A percentile compares a stretch with the other conserved stretches of the same genome.
Conservation (phyloP, 192 early-diverging fungal genomes). For the Nowakowskiella sp. region DNA sequence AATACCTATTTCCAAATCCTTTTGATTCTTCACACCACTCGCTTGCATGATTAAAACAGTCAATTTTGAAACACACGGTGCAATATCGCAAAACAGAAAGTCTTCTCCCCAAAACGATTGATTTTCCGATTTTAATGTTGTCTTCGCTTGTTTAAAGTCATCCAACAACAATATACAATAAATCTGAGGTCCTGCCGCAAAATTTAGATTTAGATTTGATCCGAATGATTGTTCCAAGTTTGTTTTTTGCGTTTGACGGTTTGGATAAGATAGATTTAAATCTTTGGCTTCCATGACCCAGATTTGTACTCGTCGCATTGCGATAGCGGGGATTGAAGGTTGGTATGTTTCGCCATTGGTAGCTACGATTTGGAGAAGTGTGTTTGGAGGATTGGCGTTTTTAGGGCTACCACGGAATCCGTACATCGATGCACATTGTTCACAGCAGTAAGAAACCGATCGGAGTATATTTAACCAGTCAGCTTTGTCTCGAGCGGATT, state of each 20-base stretch:
- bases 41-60: conserved; percentile 25
- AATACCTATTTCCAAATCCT: conserved; percentile 13
- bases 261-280: too few species aligned
- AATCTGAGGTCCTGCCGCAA: conserved; percentile 4
- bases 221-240: too few species aligned
- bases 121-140: conserved; percentile 25
- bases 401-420: conserved; percentile 4
- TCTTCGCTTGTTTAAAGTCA: conserved; percentile 34
- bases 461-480: conserved; percentile 24
- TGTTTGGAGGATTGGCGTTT: conserved; percentile 4
- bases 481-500: conserved; percentile 21
- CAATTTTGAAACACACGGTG: conserved; percentile 22
- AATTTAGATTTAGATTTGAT: conserved; percentile 5
- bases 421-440: neutral
- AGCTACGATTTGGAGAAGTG: neutral
- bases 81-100: conserved; percentile 27
- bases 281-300: conserved; percentile 34
- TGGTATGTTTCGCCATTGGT: conserved; percentile 13
- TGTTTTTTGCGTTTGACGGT: too few species aligned
- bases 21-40: conserved; percentile 12
- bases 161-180: conserved; percentile 34
- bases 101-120: conserved; percentile 42
- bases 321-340: conserved; percentile 9
- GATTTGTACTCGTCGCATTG: neutral
- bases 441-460: neutral